Evolutionary conservation across 495 filamentous ascomycete genomes (phyloP).

Genomic region (Lasiosphaeria hispida): DNA sequence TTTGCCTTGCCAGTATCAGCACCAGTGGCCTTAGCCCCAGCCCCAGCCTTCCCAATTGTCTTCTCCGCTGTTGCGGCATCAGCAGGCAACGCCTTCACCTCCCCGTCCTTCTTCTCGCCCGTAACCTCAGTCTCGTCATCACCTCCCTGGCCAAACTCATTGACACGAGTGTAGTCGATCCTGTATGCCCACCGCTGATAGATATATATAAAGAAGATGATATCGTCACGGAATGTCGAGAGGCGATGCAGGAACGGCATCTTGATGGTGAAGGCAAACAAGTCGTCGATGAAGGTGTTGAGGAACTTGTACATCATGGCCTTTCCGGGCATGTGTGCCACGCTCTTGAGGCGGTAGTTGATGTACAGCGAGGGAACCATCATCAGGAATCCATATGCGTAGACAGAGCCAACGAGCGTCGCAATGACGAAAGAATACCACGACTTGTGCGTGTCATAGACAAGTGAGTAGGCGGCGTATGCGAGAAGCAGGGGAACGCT

Average conservation of each 20-base stretch:
- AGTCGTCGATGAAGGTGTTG: constrained; percentile 63
- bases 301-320: constrained; percentile 98
- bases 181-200: constrained; percentile 94
- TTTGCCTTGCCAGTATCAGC: constrained; percentile 43
- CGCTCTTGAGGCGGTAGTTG: constrained; percentile 95
- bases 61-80: constrained; percentile 6
- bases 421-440: constrained; percentile 94
- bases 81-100: constrained; percentile 16
- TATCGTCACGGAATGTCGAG: constrained; percentile 88
- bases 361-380: constrained; percentile 98
- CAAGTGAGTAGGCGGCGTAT: constrained; percentile 83
- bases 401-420: constrained; percentile 92
- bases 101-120: constrained; percentile 39
- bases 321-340: constrained; percentile 94
- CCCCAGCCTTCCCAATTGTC: constrained; percentile 20
- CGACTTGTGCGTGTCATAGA: constrained; percentile 95
- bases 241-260: constrained; percentile 97
- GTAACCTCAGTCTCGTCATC: constrained; percentile 67
- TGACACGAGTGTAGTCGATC: constrained; percentile 87
- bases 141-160: constrained; percentile 97
- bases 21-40: constrained; percentile 39
- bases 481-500: constrained; percentile 85
- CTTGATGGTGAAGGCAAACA: constrained; percentile 98
- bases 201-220: constrained; percentile 98
- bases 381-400: constrained; percentile 98